Evolutionary conservation across 192 early-diverging fungal genomes (phyloP).

Genomic region (Backusella liffmaniae): DNA sequence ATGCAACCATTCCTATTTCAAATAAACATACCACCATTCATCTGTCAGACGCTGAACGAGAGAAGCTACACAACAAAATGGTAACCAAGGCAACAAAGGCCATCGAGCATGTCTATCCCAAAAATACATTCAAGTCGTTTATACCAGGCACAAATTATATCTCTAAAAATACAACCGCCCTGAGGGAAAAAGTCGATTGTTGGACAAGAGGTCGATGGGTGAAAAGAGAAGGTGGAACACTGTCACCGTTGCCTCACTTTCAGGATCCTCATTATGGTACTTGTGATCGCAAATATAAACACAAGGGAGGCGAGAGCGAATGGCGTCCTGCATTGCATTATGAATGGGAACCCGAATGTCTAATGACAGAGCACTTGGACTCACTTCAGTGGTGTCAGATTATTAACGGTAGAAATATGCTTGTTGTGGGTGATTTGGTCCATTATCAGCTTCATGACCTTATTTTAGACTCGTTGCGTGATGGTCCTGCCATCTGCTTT

Average conservation of each 20-base stretch:
- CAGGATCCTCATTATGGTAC: slow-evolving; percentile 29
- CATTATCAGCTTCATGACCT: slow-evolving; percentile 55
- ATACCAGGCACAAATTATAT: not conserved
- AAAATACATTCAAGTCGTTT: not conserved
- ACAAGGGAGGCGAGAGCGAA: not conserved
- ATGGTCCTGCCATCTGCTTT: slow-evolving; percentile 51
- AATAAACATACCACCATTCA: not conserved
- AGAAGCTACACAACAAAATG: not conserved
- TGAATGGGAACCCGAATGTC: slow-evolving; percentile 16
- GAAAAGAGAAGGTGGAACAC: not conserved
- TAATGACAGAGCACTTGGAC: slow-evolving; percentile 3
- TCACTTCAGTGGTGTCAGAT: slow-evolving; percentile 35
- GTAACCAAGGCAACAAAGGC: not conserved
- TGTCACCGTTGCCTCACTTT: slow-evolving; percentile 23
- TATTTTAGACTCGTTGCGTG: slow-evolving; percentile 48
- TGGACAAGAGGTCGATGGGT: slow-evolving; percentile 33
- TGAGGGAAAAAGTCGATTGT: slow-evolving; percentile 17
- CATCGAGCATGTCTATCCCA: not conserved
- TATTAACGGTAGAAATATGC: slow-evolving; percentile 39
- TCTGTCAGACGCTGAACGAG: not conserved
- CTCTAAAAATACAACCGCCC: not conserved
- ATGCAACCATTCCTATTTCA: not conserved
- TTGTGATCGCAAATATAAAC: slow-evolving; percentile 22
- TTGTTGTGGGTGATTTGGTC: slow-evolving; percentile 48
- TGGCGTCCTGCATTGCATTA: slow-evolving; percentile 21